Base-by-base conservation (phyloP, 2,329 filamentous ascomycete species). In the Fusarium foetens region DNA sequence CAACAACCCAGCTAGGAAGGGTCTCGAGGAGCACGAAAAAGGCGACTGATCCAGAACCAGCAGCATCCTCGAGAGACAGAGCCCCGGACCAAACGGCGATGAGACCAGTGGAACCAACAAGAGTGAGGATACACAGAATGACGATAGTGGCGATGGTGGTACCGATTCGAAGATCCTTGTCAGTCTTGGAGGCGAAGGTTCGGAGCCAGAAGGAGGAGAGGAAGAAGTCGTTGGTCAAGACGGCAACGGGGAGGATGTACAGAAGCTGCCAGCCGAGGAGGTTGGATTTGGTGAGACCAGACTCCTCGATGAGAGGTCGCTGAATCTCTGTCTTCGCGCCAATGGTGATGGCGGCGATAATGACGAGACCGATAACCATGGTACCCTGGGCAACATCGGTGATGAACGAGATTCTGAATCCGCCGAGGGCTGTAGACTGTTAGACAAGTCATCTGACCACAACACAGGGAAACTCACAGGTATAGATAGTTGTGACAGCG, bases 211-310 rank as follows among this genome's bases (percentile, higher is more conserved):
- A 94, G 73, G 90, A 92, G 36, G 92, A 94, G 46, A 96, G 85
- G 84, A 96, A 96, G 85, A 96, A 95, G 84, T 95, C 91, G 83
- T 95, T 96, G 66, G 93, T 95, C 62, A 95, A 79, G 71, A 96
- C 88, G 48, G 93, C 93, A 10, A 96, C 88, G 0, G 94, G 93
- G 3, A 96, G 86, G 73, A 96, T 95, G 83, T 95, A 96, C 39
- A 96, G 84, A 19, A 96, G 88, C 81, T 96, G 93, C 93, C 94
- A 96, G 61, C 94, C 94, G 3, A 96, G 86, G 5, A 94, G 86
- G 63, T 84, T 92, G 9, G 91, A 76, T 48, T 94, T 85, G n/a
- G 92, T 88, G 31, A 94, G 87, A 13, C 90, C 90, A 0, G 93
- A 94, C 9, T 88, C 83, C 2, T 89, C 88, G 75, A 96, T 90